A percentile compares a stretch with the other conserved stretches of the same genome.
phyloP scores from a whole-genome alignment of 1,284 basidiomycete species.

The Malassezia cuniculi region DNA sequence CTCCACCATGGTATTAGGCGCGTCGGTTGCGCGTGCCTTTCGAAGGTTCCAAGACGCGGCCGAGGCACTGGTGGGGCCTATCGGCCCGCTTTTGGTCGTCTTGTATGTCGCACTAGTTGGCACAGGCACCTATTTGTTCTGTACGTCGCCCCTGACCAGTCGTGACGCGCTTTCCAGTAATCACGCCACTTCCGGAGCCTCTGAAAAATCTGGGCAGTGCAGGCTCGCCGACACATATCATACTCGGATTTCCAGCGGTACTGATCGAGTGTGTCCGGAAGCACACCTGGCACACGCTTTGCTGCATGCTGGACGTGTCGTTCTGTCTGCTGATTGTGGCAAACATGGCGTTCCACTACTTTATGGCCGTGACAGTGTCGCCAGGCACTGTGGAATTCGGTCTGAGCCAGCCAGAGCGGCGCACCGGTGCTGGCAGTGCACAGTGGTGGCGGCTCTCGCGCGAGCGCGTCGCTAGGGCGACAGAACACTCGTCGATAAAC shows the following conservation, averaged over 20 bases:
- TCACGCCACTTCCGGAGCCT: constrained; percentile 22
- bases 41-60: no score
- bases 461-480: neutral
- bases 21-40: no score
- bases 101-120: constrained; percentile 12
- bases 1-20: no score
- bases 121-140: constrained; percentile 9
- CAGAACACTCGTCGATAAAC: neutral
- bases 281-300: constrained; percentile 16
- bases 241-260: constrained; percentile 23
- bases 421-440: constrained; percentile 28
- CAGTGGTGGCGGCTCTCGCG: constrained; percentile 26
- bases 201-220: constrained; percentile 23
- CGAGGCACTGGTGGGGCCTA: constrained; percentile 4
- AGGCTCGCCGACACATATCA: constrained; percentile 26
- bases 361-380: constrained; percentile 62
- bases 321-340: constrained; percentile 60
- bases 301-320: constrained; percentile 46
- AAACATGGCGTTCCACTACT: constrained; percentile 72
- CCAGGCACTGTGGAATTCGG: constrained; percentile 27
- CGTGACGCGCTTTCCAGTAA: constrained; percentile 21
- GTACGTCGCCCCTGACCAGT: constrained; percentile 15
- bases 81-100: constrained; percentile 7
- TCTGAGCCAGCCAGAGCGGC: constrained; percentile 20
- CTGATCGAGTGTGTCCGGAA: constrained; percentile 13